Percentiles rank a stretch among this genome's conserved stretches.
These are phyloP conservation scores for Leccinum olivaceoglutinosum DNA, from an alignment of 1,284 basidiomycete species.

Conservation along the genomic window DNA sequence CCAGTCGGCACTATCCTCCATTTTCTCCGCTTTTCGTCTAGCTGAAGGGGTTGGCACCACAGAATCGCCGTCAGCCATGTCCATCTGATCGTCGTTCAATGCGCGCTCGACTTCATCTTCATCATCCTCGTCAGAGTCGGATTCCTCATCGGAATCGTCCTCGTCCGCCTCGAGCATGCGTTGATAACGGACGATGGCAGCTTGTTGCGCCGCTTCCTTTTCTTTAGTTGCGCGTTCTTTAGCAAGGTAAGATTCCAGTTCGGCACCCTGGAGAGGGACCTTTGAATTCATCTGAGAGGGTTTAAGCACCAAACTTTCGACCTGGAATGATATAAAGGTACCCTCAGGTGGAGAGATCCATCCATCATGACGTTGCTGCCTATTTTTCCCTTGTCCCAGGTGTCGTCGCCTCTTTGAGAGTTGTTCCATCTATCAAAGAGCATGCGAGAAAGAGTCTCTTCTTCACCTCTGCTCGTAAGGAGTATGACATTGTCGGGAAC, in stretches of 20 bases:
- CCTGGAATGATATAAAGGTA: constrained; percentile 29
- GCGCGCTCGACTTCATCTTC: constrained; percentile 59
- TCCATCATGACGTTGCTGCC: constrained; percentile 81
- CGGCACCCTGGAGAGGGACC: constrained; percentile 80
- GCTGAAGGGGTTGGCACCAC: constrained; percentile 12
- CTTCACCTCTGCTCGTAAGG: constrained; percentile 74
- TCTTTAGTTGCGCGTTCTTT: constrained; percentile 81
- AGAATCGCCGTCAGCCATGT: constrained; percentile 34
- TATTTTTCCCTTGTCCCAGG: constrained; percentile 86
- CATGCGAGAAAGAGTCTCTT: constrained; percentile 72
- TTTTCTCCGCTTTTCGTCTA: constrained; percentile 43
- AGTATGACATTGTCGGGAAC: constrained; percentile 82
- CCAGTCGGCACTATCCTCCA: constrained; percentile 62
- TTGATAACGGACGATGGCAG: constrained; percentile 76
- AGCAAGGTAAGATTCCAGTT: constrained; percentile 79
- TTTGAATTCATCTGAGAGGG: constrained; percentile 73
- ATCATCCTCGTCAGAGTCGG: constrained; percentile 47
- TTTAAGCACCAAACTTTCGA: constrained; percentile 11
- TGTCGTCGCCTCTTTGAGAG: constrained; percentile 69
- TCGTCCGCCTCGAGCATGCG: constrained; percentile 89
- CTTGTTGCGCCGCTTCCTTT: constrained; percentile 83
- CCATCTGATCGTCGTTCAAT: constrained; percentile 48
- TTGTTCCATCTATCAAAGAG: constrained; percentile 87
- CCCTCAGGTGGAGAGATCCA: constrained; percentile 60
- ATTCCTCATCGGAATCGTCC: constrained; percentile 57